phyloP scores from a whole-genome alignment of 2,329 filamentous ascomycete species.

The Pyrenochaeta sp. region DNA sequence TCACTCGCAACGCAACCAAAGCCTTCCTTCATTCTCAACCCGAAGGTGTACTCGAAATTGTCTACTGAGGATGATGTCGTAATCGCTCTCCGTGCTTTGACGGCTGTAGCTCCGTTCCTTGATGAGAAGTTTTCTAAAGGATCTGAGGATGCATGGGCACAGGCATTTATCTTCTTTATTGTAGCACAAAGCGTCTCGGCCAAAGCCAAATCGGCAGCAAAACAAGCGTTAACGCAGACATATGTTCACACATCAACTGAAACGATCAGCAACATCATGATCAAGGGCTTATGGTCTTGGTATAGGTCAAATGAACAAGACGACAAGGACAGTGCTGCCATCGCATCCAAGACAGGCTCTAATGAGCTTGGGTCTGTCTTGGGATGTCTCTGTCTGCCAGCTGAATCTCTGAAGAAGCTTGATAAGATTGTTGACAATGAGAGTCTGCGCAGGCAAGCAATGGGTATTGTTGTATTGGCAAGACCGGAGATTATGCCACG shows the following conservation, averaged over 20 bases:
- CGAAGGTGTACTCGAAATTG: conserved; percentile 84
- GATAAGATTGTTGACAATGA: conserved; percentile 57
- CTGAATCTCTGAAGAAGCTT: conserved; percentile 59
- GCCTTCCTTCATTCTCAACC: conserved; percentile 85
- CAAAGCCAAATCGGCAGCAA: conserved; percentile 70
- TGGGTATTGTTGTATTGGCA: conserved; percentile 79
- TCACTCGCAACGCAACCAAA: conserved; percentile 77
- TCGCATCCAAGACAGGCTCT: conserved; percentile 70
- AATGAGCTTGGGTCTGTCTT: conserved; percentile 69
- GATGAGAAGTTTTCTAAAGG: conserved; percentile 57
- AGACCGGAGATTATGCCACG: conserved; percentile 79
- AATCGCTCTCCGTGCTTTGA: conserved; percentile 78
- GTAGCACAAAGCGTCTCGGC: conserved; percentile 69
- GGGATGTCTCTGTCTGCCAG: conserved; percentile 69
- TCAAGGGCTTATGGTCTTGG: conserved; percentile 82
- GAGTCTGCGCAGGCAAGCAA: conserved; percentile 73
- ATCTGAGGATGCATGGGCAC: conserved; percentile 77
- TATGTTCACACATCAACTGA: conserved; percentile 67
- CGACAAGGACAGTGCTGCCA: conserved; percentile 81
- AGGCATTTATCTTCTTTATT: conserved; percentile 82
- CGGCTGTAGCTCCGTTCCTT: conserved; percentile 66
- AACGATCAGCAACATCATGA: conserved; percentile 68
- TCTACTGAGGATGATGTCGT: conserved; percentile 75
- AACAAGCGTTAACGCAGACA: conserved; percentile 67
- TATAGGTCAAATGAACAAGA: conserved; percentile 70